Conservation (phyloP, 2,329 filamentous ascomycete species). For the Sporothrix euskadiensis region DNA sequence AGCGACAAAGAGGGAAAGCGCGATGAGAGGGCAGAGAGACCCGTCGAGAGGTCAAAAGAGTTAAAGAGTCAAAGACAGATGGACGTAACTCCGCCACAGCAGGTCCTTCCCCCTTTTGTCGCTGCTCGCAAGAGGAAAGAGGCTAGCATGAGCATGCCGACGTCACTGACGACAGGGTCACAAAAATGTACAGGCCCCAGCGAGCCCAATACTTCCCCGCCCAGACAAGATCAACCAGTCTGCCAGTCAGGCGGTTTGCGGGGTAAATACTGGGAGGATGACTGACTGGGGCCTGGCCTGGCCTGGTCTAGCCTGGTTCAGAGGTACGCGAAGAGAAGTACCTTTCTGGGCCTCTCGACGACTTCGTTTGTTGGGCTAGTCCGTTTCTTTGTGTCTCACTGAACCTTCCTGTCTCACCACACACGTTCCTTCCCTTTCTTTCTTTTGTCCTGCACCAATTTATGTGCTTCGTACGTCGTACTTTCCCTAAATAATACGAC, state of each 20-base stretch:
- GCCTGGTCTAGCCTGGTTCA: neutral
- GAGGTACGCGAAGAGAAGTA: neutral
- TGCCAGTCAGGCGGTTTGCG: slow-evolving; percentile 25
- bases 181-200: slow-evolving; percentile 7
- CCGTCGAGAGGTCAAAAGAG: neutral
- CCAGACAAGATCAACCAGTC: slow-evolving; percentile 20
- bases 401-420: slow-evolving; percentile 19
- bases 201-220: neutral
- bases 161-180: slow-evolving; percentile 7
- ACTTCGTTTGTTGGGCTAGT: neutral
- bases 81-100: neutral
- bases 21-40: neutral
- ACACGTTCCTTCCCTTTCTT: slow-evolving; percentile 4
- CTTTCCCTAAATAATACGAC: neutral
- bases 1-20: slow-evolving; percentile 1
- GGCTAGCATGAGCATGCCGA: slow-evolving; percentile 19
- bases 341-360: neutral
- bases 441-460: neutral
- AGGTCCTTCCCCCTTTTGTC: slow-evolving; percentile 8
- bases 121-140: neutral
- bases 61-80: slow-evolving; percentile 3
- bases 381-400: slow-evolving; percentile 16
- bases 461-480: neutral
- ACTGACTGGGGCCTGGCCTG: slow-evolving; percentile 1
- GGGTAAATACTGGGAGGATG: slow-evolving; percentile 11